A percentile compares a stretch with the other conserved stretches of the same genome.
phyloP scores from a whole-genome alignment of 495 filamentous ascomycete genomes.

The Massariosphaeria phaeospora region DNA sequence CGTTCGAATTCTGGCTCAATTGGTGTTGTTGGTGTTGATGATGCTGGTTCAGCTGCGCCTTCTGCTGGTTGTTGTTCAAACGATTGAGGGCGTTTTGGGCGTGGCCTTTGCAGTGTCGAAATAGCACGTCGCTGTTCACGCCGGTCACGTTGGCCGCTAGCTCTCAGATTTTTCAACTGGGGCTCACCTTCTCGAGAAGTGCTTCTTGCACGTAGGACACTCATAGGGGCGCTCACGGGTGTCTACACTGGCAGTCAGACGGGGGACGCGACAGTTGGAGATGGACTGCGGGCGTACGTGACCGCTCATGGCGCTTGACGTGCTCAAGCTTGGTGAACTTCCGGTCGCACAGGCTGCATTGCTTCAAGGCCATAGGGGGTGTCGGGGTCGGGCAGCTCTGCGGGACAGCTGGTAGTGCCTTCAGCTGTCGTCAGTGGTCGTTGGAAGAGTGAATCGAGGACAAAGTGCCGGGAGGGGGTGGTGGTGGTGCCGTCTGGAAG shows the following conservation, averaged over 20 bases:
- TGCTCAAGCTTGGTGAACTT: constrained; percentile 54
- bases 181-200: constrained; percentile 51
- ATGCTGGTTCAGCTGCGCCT: constrained; percentile 4
- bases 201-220: constrained; percentile 50
- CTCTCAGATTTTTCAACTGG: constrained; percentile 13
- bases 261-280: neutral
- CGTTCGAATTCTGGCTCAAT: neutral
- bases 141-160: constrained; percentile 8
- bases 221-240: constrained; percentile 53
- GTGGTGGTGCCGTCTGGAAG: constrained; percentile 18
- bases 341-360: constrained; percentile 50
- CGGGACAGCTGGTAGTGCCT: constrained; percentile 12
- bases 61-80: constrained; percentile 26
- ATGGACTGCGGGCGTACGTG: constrained; percentile 41
- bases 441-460: constrained; percentile 17
- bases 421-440: neutral
- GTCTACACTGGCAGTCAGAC: constrained; percentile 39
- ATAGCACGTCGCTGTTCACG: constrained; percentile 48
- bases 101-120: constrained; percentile 50
- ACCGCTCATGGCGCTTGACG: constrained; percentile 52
- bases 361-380: constrained; percentile 44
- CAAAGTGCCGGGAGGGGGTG: constrained; percentile 20
- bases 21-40: no score
- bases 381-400: constrained; percentile 1
- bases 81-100: constrained; percentile 37